phyloP scores from a whole-genome alignment of 768 basidiomycete genomes.

The Auriculariales sp. region DNA sequence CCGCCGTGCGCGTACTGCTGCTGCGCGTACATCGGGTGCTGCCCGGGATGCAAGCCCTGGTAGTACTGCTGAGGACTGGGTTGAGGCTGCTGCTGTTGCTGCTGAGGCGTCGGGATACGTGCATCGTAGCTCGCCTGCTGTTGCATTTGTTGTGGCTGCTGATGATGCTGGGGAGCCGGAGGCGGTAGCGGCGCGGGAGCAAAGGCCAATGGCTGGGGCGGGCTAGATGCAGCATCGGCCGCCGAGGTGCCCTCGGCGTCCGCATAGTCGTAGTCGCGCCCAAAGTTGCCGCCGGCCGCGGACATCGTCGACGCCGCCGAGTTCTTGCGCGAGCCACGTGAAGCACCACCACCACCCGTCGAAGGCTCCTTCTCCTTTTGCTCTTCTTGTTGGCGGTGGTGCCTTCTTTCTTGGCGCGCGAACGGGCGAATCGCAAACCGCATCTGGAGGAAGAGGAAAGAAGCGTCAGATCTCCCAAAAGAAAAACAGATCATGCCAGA shows the following conservation, averaged over 20 bases:
- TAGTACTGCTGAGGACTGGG: not conserved
- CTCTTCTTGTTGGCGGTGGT: slow-evolving; percentile 8
- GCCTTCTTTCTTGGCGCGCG: slow-evolving; percentile 80
- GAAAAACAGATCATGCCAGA: not conserved
- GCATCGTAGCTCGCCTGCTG: not conserved
- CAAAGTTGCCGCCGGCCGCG: too few species aligned
- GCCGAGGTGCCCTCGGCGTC: too few species aligned
- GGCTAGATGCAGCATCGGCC: not conserved
- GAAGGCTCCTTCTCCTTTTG: slow-evolving; percentile 2
- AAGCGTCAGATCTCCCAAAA: slow-evolving; percentile 6
- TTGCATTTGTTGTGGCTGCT: too few species aligned
- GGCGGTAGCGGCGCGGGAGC: not conserved
- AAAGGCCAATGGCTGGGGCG: not conserved
- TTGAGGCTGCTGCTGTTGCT: not conserved
- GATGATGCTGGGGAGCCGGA: not conserved
- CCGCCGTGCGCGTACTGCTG: too few species aligned
- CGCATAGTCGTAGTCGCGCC: too few species aligned
- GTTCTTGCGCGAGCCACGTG: not conserved
- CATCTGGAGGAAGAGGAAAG: slow-evolving; percentile 33
- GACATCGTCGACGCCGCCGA: not conserved
- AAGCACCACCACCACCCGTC: not conserved
- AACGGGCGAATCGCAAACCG: slow-evolving; percentile 74
- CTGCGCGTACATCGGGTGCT: not conserved
- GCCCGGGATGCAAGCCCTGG: not conserved
- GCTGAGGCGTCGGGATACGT: not conserved